Evolutionary conservation across 2,329 filamentous ascomycete species (phyloP), one percentile per base, ranked within the genome.

Genomic region (Phaeoacremonium minimum): DNA sequence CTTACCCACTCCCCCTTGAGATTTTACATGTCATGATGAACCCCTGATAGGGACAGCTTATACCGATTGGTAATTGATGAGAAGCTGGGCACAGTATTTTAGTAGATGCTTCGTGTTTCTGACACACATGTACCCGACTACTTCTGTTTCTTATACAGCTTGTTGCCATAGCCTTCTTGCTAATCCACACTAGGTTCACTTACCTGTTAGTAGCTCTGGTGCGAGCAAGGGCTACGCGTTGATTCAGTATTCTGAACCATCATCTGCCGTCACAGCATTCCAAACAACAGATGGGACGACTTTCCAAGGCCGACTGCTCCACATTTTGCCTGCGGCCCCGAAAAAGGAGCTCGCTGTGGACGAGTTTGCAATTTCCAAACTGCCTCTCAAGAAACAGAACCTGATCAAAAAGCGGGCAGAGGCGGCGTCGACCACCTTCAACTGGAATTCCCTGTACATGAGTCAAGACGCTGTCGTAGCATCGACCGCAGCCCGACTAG

Each of bases 11-110:
- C 37, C 29, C 30, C 18, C 31, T 28, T 18, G 26, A 30, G 29
- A 35, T 32, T 32, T 37, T 37, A 30, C 41, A 41, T 48, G 53
- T 46, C 47, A 77, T 91, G 93, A 97, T 97, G 91, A 97, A 87
- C 70, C 79, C 78, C 85, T 85, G 93, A 97, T 97, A 97, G 93
- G 93, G 93, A 97, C 93, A 97, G 81, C 91, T 89, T 86, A 96
- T 91, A 85, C 85, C 73, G 53, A 61, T 64, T 56, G 68, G 87
- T 86, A 88, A 73, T 72, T 97, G 90, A 94, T 90, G 86, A 80
- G 73, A 88, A 75, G 64, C 69, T 80, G 82, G 84, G 83, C 83
- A 89, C 83, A 87, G 77, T 85, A 93, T 95, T 94, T 95, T 98
- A 96, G 93, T 98, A 98, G 91, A 97, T 95, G 87, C 87, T 85